Evolutionary conservation across 768 basidiomycete species (phyloP).

Genomic region (Rhizopogon roseolus): DNA sequence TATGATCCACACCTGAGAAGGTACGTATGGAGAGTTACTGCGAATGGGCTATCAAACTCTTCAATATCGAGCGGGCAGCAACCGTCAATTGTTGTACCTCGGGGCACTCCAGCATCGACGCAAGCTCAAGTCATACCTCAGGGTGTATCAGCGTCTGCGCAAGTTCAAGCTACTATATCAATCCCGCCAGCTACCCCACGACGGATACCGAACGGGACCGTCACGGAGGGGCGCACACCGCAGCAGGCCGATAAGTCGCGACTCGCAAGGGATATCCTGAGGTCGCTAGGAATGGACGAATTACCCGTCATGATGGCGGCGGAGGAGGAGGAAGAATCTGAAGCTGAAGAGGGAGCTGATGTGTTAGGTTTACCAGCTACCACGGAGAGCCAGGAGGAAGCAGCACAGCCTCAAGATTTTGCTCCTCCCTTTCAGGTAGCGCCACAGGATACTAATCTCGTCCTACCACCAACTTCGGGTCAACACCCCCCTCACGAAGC

Average conservation of each 20-base stretch:
- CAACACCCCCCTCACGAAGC: not conserved
- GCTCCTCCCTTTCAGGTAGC: not conserved
- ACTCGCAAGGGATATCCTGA: conserved; percentile 54
- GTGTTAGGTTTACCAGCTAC: not conserved
- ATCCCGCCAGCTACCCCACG: conserved; percentile 7
- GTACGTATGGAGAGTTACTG: not conserved
- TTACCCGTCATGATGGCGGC: not conserved
- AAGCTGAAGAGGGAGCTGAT: not conserved
- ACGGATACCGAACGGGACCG: not conserved
- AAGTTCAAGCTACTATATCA: not conserved
- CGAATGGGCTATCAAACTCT: not conserved
- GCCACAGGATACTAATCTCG: not conserved
- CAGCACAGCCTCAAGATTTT: not conserved
- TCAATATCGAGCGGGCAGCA: not conserved
- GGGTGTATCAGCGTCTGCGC: not conserved
- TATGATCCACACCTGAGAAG: not conserved
- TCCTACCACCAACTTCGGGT: not conserved
- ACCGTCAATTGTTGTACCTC: conserved; percentile 4
- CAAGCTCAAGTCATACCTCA: not conserved
- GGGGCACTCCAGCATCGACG: not conserved
- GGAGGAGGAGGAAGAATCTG: not conserved
- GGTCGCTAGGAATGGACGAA: conserved; percentile 35
- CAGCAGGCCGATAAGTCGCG: conserved; percentile 43
- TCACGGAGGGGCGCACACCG: conserved; percentile 18
- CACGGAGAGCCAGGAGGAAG: not conserved